Conservation (phyloP, 2,329 filamentous ascomycete species). For the Colletotrichum salicis region DNA sequence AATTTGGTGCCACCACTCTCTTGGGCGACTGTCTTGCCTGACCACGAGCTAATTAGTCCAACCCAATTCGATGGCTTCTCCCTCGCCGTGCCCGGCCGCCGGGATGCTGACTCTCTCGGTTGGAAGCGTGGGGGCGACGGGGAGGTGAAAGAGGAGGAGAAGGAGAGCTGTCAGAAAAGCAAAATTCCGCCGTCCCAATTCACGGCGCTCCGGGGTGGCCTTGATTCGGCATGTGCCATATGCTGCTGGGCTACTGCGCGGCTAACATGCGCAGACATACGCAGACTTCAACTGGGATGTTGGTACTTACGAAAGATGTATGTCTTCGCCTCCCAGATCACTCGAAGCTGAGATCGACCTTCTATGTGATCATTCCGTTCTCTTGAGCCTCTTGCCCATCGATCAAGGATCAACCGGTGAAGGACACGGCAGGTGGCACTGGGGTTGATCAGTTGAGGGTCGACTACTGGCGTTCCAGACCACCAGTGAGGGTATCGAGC, state of each 20-base stretch:
- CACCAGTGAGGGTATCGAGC: background rate
- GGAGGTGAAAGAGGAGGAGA: background rate
- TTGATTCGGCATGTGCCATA: slow-evolving; percentile 21
- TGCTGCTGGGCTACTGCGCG: background rate
- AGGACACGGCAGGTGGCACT: background rate
- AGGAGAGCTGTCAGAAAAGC: slow-evolving; percentile 21
- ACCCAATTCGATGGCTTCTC: background rate
- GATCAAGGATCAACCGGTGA: background rate
- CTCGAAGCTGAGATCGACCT: background rate
- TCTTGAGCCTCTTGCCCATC: background rate
- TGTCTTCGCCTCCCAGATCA: background rate
- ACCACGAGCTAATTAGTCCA: slow-evolving; percentile 3
- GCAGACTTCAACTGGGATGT: background rate
- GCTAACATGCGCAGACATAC: background rate
- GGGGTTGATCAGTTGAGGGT: slow-evolving; percentile 16
- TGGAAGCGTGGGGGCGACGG: slow-evolving; percentile 11
- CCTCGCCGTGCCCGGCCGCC: slow-evolving; percentile 9
- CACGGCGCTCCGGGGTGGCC: slow-evolving; percentile 1
- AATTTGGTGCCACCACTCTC: background rate
- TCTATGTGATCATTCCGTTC: background rate
- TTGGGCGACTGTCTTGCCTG: slow-evolving; percentile 8
- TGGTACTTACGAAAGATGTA: background rate
- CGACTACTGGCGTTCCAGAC: slow-evolving; percentile 19
- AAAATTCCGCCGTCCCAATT: slow-evolving; percentile 15
- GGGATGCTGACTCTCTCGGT: slow-evolving; percentile 14